Conservation (phyloP, 2,329 filamentous ascomycete genomes). For the Sclerotinia nivalis region DNA sequence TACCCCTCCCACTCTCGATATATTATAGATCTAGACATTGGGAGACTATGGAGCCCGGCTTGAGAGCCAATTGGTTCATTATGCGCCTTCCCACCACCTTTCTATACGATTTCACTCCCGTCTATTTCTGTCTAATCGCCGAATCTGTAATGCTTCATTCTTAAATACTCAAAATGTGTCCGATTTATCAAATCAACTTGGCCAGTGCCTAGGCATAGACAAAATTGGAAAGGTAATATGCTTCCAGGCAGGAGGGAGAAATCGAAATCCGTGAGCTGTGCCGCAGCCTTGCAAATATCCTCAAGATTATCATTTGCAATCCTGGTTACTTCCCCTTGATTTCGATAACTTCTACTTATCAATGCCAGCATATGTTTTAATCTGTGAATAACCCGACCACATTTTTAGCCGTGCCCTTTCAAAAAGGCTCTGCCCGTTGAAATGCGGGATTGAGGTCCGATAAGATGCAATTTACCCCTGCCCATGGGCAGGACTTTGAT, state of each 20-base stretch:
- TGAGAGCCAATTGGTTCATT: not conserved
- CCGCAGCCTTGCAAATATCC: slow-evolving; percentile 5
- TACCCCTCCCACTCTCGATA: not conserved
- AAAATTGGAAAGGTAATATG: not conserved
- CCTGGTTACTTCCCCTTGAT: not conserved
- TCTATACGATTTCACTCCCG: not conserved
- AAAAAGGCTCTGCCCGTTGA: not conserved
- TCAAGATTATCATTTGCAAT: slow-evolving; percentile 15
- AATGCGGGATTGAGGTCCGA: not conserved
- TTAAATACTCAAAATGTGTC: not conserved
- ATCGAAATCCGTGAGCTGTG: not conserved
- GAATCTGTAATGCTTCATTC: not conserved
- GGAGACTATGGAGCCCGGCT: not conserved
- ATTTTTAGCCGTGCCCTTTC: not conserved
- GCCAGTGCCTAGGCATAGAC: not conserved
- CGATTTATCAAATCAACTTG: not conserved
- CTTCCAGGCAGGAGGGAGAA: not conserved
- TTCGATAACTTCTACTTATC: slow-evolving; percentile 2
- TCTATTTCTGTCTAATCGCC: not conserved
- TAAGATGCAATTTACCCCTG: not conserved
- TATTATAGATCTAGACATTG: not conserved
- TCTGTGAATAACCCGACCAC: not conserved
- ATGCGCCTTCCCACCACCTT: not conserved
- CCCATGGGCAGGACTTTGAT: not conserved
- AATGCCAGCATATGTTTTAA: not conserved